Base-by-base conservation (phyloP, 2,329 filamentous ascomycete species). In the Sordariomycetes sp. region DNA sequence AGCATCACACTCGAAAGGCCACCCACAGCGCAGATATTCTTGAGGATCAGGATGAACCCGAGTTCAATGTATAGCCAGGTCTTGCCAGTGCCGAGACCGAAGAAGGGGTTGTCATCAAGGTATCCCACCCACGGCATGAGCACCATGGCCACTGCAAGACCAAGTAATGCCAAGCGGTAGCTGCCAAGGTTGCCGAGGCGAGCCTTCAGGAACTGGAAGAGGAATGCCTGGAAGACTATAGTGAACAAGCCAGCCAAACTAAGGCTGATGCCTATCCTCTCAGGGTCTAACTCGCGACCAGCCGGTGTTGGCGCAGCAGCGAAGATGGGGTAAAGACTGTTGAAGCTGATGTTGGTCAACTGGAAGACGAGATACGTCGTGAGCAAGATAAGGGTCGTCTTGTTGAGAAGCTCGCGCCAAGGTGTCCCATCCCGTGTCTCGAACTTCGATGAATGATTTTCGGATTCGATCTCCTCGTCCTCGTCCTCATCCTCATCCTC, bases 241-340 rank as follows among this genome's bases (percentile, higher is more conserved):
- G 88, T 94, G 11, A 86, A 78, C 3, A 82, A 55, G 1, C 90
- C 88, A 1, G 90, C 86, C 41, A 94, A 80, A 0, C 85, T 90
- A 34, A 95, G 66, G 1, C 83, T 85, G 14, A 94, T 59, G 1
- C 92, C 92, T 29, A 96, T 94, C 39, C 84, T 86, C 37, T 77
- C 72, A 0, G 90, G 86, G 1, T 72, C 72, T 4, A 96, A 66
- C 1, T 70, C 68, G 26, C 92, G 81, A 14, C 92, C 92, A 0
- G 79, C 80, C 0, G 92, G 92, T 0, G 78, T 68, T 1, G 72
- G 58, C 0, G 82, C 78, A 35, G 88, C 79, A 1, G 82, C 85
- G 47, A 96, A 98, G 35, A 96, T 90, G 1, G 92, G 92, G 48
- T 93, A 98, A 0, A 98, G 66, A 14, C 86, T 90, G 58, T 94